A percentile compares a stretch with the other conserved stretches of the same genome.
phyloP scores from a whole-genome alignment of 176 grass and related monocot genomes.

The Carex kokanica region DNA sequence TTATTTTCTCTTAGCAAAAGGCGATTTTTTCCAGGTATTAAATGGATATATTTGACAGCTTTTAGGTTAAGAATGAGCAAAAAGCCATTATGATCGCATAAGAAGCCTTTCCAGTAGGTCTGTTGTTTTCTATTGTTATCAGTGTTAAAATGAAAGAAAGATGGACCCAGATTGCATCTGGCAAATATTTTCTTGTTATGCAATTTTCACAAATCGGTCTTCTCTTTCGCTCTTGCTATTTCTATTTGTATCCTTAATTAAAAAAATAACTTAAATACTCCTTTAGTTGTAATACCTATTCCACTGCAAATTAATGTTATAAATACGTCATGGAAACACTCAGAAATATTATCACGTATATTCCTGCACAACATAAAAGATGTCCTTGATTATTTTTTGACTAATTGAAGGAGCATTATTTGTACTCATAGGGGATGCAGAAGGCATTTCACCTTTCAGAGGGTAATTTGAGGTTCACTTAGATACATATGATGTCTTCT shows the following conservation, averaged over 20 bases:
- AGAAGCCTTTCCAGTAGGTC: background rate
- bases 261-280: background rate
- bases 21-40: conserved; percentile 97
- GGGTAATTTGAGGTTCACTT: background rate
- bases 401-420: background rate
- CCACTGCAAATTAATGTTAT: background rate
- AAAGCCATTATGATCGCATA: background rate
- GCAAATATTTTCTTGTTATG: background rate
- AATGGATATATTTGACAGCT: background rate
- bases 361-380: background rate
- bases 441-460: background rate
- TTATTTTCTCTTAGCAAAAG: conserved; percentile 99
- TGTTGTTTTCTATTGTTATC: background rate
- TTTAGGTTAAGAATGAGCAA: background rate
- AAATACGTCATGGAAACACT: background rate
- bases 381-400: background rate
- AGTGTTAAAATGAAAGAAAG: background rate
- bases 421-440: background rate
- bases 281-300: background rate
- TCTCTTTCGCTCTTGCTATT: background rate
- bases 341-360: background rate
- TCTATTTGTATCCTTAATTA: background rate
- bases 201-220: background rate
- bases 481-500: background rate
- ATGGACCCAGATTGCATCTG: background rate